Evolutionary conservation across 108 stramenopile genomes (phyloP).

Genomic region (Fragilaria crotonensis): DNA sequence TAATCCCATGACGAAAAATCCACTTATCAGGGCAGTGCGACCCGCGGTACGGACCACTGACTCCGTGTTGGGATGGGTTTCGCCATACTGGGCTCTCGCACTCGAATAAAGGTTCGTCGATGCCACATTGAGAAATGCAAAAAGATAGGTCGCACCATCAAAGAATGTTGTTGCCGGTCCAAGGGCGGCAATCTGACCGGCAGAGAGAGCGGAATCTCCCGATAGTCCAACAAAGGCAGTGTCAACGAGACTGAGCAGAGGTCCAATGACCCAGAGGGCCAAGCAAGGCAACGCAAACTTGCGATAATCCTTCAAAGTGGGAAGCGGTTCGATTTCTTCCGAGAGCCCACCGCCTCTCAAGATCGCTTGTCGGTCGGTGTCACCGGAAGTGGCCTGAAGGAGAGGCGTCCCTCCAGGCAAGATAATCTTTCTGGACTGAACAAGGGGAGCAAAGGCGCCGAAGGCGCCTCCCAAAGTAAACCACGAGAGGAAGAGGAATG

Average conservation of each 20-base stretch:
- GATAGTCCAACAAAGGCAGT: slow-evolving; percentile 79
- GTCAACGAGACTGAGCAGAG: slow-evolving; percentile 73
- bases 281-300: slow-evolving; percentile 80
- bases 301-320: slow-evolving; percentile 38
- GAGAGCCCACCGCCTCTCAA: background rate
- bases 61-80: slow-evolving; percentile 37
- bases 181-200: slow-evolving; percentile 31
- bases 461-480: background rate
- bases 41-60: slow-evolving; percentile 72
- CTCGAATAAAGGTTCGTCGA: slow-evolving; percentile 82
- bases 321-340: slow-evolving; percentile 30
- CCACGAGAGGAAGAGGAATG: background rate
- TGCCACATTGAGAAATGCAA: slow-evolving; percentile 85
- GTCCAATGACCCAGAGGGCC: slow-evolving; percentile 75
- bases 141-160: slow-evolving; percentile 79
- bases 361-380: no score
- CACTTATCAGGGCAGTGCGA: slow-evolving; percentile 49
- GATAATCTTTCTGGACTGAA: background rate
- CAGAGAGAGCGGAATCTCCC: slow-evolving; percentile 34
- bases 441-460: background rate
- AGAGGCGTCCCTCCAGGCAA: slow-evolving; percentile 19
- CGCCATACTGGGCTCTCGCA: slow-evolving; percentile 45
- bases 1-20: slow-evolving; percentile 64
- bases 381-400: background rate
- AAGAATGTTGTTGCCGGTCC: slow-evolving; percentile 83